These are phyloP conservation scores for Dendrobium chrysotoxum DNA, from an alignment of 106 monocot genomes.

Conservation along the genomic window DNA sequence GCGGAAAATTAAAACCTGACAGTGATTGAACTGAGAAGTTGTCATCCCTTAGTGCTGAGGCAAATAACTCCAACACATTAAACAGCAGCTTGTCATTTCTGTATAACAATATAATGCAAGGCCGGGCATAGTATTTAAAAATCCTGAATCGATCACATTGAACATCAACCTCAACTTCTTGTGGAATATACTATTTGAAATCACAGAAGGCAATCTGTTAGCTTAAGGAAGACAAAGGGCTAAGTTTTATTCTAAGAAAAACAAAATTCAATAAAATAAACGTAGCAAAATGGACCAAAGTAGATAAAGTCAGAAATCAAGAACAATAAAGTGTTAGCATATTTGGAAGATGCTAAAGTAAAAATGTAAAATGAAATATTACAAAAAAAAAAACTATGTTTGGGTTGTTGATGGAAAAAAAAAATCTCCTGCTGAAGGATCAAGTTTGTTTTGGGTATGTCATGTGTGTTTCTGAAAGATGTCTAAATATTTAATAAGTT, in stretches of 20 bases:
- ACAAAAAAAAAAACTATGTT: too few relatives aligned
- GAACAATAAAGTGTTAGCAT: background rate
- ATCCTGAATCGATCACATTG: slow-evolving; percentile 16
- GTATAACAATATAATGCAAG: slow-evolving; percentile 46
- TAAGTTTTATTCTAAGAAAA: background rate
- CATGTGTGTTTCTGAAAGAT: too few relatives aligned
- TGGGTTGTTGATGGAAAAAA: too few relatives aligned
- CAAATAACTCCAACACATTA: slow-evolving; percentile 34
- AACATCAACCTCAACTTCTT: slow-evolving; percentile 12
- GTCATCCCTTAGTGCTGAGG: slow-evolving; percentile 21
- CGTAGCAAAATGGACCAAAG: background rate
- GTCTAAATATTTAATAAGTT: too few relatives aligned
- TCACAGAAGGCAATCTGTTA: background rate
- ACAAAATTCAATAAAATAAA: background rate
- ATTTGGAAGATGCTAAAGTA: too few relatives aligned
- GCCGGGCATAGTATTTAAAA: slow-evolving; percentile 39
- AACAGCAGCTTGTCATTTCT: slow-evolving; percentile 31
- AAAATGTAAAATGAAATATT: too few relatives aligned
- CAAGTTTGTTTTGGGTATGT: too few relatives aligned
- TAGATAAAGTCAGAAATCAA: background rate
- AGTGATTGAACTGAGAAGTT: slow-evolving; percentile 6
- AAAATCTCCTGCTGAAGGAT: too few relatives aligned
- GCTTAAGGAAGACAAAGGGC: background rate
- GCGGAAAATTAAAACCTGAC: background rate
- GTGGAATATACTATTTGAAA: slow-evolving; percentile 27